phyloP scores from a whole-genome alignment of 75 land plant species.

The Pinus tabuliformis region DNA sequence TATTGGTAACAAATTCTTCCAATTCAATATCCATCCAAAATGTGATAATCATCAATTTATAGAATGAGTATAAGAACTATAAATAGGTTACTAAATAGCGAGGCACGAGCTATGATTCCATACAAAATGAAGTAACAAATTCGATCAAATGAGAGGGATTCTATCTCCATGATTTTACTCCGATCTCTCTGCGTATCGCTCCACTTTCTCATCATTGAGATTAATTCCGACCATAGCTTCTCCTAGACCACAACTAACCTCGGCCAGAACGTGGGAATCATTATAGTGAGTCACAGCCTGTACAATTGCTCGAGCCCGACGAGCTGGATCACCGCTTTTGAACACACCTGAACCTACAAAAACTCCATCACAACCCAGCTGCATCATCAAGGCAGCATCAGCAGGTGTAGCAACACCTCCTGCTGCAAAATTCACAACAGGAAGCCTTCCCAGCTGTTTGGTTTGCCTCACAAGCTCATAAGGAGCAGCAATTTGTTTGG shows the following conservation, averaged over 20 bases:
- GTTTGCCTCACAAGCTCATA: constrained; percentile 96
- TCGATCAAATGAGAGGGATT: too few relatives aligned
- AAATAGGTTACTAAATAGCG: too few relatives aligned
- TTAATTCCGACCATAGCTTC: constrained; percentile 94
- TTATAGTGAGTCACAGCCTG: constrained; percentile 77
- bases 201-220: constrained; percentile 76
- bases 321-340: constrained; percentile 86
- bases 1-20: too few relatives aligned
- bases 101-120: too few relatives aligned
- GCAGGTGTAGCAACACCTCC: constrained; percentile 89
- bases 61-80: too few relatives aligned
- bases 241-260: constrained; percentile 62
- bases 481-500: constrained; percentile 63
- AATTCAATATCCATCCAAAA: too few relatives aligned
- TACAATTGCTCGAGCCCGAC: constrained; percentile 65
- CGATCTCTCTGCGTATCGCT: constrained; percentile 77
- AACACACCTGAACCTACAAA: constrained; percentile 95
- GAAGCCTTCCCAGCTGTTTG: constrained; percentile 89
- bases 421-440: constrained; percentile 85
- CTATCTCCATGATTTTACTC: constrained; percentile 27
- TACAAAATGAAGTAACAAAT: too few relatives aligned
- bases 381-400: constrained; percentile 97
- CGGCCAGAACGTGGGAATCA: constrained; percentile 65
- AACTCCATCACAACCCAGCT: constrained; percentile 93
- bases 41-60: too few relatives aligned